These are phyloP conservation scores for Vigna unguiculata DNA, from an alignment of 306 rosid species.

Conservation along the genomic window DNA sequence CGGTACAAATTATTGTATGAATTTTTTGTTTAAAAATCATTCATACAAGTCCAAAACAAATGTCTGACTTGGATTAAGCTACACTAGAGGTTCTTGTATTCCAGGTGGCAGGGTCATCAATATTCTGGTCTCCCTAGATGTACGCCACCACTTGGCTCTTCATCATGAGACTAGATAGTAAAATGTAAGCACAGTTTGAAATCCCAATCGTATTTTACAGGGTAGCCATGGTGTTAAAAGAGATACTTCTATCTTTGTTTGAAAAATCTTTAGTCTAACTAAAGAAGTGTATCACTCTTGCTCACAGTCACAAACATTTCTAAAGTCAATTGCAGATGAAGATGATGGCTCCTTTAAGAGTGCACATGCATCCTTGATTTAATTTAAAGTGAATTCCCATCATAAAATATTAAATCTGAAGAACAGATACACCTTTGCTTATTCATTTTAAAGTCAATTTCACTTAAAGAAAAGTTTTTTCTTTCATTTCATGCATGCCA, in stretches of 20 bases:
- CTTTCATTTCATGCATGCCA: not conserved
- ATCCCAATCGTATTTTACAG: not conserved
- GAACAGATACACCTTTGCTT: not conserved
- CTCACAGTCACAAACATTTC: not conserved
- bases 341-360: not conserved
- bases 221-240: not conserved
- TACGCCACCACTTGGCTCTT: not conserved
- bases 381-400: not conserved
- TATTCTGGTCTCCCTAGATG: not conserved
- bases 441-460: not conserved
- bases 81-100: not conserved
- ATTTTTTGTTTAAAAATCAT: no score
- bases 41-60: not conserved
- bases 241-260: not conserved
- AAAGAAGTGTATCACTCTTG: not conserved
- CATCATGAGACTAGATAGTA: not conserved
- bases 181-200: not conserved
- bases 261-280: not conserved
- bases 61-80: not conserved
- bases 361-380: not conserved
- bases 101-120: not conserved
- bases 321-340: conserved; percentile 1
- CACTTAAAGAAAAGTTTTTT: not conserved
- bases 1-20: no score
- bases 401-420: not conserved